Evolutionary conservation across 495 filamentous ascomycete species (phyloP).

Genomic region (Hyaloscypha hepaticicola): DNA sequence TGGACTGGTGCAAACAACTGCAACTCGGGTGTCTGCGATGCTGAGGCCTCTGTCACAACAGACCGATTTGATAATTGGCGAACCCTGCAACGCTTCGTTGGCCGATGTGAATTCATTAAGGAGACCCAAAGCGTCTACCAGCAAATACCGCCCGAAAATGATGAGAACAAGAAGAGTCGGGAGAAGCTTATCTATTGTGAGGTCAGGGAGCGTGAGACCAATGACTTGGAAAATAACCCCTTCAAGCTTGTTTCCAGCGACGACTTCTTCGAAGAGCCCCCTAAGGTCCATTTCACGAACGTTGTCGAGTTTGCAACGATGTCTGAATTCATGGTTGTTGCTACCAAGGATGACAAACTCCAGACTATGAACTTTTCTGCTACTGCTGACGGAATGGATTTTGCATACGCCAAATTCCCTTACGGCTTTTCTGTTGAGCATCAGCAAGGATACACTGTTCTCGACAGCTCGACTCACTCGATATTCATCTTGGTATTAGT

Average conservation of each 20-base stretch:
- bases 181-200: conserved; percentile 73
- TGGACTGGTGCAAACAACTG: conserved; percentile 75
- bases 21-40: conserved; percentile 56
- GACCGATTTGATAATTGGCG: conserved; percentile 77
- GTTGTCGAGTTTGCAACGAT: conserved; percentile 87
- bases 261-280: conserved; percentile 66
- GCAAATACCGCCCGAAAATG: neutral
- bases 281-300: conserved; percentile 56
- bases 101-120: conserved; percentile 79
- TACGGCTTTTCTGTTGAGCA: conserved; percentile 70
- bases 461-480: conserved; percentile 89
- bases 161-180: conserved; percentile 44
- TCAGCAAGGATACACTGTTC: conserved; percentile 83
- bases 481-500: conserved; percentile 89
- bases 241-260: conserved; percentile 69
- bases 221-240: conserved; percentile 55
- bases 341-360: conserved; percentile 61
- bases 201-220: conserved; percentile 64
- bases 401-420: conserved; percentile 84
- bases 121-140: conserved; percentile 46
- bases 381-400: conserved; percentile 77
- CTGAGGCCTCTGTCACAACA: conserved; percentile 64
- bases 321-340: conserved; percentile 93
- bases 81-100: conserved; percentile 61
- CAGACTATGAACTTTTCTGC: conserved; percentile 71